Conservation (phyloP, 2,329 filamentous ascomycete species). For the Ampelomyces quisqualis region DNA sequence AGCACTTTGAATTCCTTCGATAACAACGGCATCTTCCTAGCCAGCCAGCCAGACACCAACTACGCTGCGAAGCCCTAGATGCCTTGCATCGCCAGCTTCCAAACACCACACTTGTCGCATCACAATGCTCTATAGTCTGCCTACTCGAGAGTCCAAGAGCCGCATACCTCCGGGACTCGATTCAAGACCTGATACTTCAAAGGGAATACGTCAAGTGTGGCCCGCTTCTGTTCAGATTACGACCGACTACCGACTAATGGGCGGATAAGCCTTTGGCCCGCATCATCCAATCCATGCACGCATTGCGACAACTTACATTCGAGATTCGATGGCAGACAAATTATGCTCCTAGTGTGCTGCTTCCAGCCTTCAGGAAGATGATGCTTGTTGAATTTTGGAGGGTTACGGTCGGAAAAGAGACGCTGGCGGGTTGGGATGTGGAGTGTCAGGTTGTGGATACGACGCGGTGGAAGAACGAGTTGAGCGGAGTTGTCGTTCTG, state of each 20-base stretch:
- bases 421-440: neutral
- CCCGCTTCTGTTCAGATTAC: neutral
- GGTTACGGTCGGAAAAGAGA: neutral
- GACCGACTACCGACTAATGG: neutral
- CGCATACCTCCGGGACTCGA: neutral
- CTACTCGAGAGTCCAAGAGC: neutral
- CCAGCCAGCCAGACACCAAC: neutral
- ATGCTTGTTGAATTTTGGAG: neutral
- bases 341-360: neutral
- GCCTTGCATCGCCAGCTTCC: neutral
- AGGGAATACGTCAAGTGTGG: neutral
- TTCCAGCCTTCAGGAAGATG: neutral
- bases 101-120: neutral
- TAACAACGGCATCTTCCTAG: slow-evolving; percentile 1
- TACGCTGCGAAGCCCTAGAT: slow-evolving; percentile 1
- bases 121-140: neutral
- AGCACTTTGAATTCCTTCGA: neutral
- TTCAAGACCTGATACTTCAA: neutral
- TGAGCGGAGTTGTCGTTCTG: neutral
- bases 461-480: neutral
- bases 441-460: slow-evolving; percentile 1
- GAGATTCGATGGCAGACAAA: neutral
- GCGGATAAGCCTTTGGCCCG: neutral
- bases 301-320: neutral
- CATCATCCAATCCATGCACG: neutral